Evolutionary conservation across 306 rosid genomes (phyloP).

Genomic region (Rosa chinensis): DNA sequence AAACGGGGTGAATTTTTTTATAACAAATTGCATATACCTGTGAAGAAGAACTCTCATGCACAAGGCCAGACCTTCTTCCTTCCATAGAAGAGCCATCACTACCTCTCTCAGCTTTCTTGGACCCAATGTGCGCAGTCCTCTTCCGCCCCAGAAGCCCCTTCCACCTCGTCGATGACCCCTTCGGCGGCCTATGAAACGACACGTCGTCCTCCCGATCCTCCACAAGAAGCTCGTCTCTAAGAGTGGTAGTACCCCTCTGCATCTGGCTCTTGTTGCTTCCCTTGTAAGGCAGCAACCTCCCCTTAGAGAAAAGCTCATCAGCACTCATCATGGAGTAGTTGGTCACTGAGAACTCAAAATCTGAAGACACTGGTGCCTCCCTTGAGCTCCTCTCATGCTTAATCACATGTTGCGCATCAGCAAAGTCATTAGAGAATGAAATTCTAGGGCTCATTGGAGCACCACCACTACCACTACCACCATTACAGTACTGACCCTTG

Average conservation of each 20-base stretch:
- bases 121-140: constrained; percentile 63
- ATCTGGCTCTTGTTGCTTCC: constrained; percentile 37
- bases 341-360: constrained; percentile 75
- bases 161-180: constrained; percentile 61
- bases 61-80: constrained; percentile 36
- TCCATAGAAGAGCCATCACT: constrained; percentile 22
- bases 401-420: constrained; percentile 61
- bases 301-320: constrained; percentile 88
- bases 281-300: constrained; percentile 74
- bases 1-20: not conserved
- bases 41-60: constrained; percentile 42
- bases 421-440: constrained; percentile 91
- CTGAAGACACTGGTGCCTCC: constrained; percentile 52
- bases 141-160: constrained; percentile 78
- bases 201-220: constrained; percentile 42
- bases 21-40: constrained; percentile 32
- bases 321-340: constrained; percentile 87
- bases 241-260: constrained; percentile 59
- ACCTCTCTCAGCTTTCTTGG: constrained; percentile 54
- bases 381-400: constrained; percentile 49
- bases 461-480: not conserved
- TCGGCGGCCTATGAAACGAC: constrained; percentile 59
- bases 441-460: constrained; percentile 90
- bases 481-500: constrained; percentile 29
- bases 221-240: constrained; percentile 74